phyloP scores from a whole-genome alignment of 2,329 filamentous ascomycete genomes.

The Fusarium sp. region DNA sequence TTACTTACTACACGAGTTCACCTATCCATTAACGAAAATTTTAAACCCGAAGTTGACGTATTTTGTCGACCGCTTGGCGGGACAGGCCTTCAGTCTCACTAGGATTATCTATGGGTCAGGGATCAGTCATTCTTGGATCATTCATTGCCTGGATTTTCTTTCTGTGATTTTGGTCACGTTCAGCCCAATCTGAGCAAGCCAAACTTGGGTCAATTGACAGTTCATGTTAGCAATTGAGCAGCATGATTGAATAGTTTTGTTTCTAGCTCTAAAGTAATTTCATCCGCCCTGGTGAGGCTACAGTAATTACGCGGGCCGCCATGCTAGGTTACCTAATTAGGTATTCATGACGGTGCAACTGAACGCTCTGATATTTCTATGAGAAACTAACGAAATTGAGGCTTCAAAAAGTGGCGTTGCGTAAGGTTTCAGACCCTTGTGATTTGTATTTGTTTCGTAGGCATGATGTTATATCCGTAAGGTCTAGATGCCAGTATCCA shows the following conservation, averaged over 20 bases:
- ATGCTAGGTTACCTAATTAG: constrained; percentile 11
- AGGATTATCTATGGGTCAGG: constrained; percentile 21
- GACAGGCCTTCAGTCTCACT: constrained; percentile 8
- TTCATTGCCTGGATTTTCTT: constrained; percentile 29
- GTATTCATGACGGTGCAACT: constrained; percentile 17
- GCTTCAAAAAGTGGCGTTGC: constrained; percentile 22
- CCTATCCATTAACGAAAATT: too few species aligned
- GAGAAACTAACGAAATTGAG: neutral
- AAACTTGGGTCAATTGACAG: constrained; percentile 8
- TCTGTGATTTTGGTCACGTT: constrained; percentile 26
- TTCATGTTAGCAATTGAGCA: constrained; percentile 39
- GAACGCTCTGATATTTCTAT: too few species aligned
- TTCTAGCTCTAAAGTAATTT: constrained; percentile 8
- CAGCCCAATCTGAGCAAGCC: constrained; percentile 9
- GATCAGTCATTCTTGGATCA: constrained; percentile 34
- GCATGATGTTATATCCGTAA: constrained; percentile 5
- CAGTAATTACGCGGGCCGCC: neutral
- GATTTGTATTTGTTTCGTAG: neutral
- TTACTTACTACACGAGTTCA: too few species aligned
- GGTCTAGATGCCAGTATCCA: neutral
- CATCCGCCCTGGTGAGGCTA: constrained; percentile 12
- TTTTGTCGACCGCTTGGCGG: constrained; percentile 32
- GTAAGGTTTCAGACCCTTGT: constrained; percentile 38
- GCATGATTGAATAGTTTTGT: constrained; percentile 39
- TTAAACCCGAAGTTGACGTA: constrained; percentile 18